Evolutionary conservation across 2,329 filamentous ascomycete genomes (phyloP), one percentile per base, ranked within the genome.

Genomic region (Sporothrix pseudoabietina): DNA sequence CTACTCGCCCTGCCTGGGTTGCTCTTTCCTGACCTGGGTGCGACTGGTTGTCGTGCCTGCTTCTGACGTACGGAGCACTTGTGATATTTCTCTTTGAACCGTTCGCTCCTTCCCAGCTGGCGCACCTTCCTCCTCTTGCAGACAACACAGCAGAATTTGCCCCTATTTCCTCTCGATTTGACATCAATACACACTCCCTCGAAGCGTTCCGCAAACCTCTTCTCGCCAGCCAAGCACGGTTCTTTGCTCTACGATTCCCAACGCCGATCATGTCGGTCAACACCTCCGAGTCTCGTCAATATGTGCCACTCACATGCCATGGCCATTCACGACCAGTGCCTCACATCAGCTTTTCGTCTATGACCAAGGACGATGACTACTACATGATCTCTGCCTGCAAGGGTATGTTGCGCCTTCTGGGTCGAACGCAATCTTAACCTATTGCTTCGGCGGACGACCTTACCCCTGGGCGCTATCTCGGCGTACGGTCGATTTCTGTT

Each of bases 331-430:
- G 94, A 74, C 94, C 94, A 0, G 94, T 98, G 71, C 94, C 94
- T 7, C 94, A 98, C 82, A 88, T 97, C 79, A 92, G 90, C 81
- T 98, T 98, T 83, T 98, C 94, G 32, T 89, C 91, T 14, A 86
- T 94, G 16, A 89, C 94, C 76, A 91, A 94, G 79, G 91, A 94
- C 77, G 92, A 94, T 76, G 89, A 91, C 76, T 98, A 96, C 83
- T 97, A 96, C 81, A 87, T 98, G 79, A 94, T 98, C 76, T 97
- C 94, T 35, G 94, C 94, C 77, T 96, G 94, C 86, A 97, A 97
- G 87, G 92, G 92, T 93, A 78, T 70, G 73, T 39, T 22, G 19
- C 14, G 14, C 44, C 14, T 49, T 19, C 14, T 19, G 4, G 10
- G 44, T 19, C 14, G 44, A 49, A 49, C 44, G 12, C 44, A 49